Evolutionary conservation across 1,139 yeast species (phyloP).

Genomic region (Pichia sp.): DNA sequence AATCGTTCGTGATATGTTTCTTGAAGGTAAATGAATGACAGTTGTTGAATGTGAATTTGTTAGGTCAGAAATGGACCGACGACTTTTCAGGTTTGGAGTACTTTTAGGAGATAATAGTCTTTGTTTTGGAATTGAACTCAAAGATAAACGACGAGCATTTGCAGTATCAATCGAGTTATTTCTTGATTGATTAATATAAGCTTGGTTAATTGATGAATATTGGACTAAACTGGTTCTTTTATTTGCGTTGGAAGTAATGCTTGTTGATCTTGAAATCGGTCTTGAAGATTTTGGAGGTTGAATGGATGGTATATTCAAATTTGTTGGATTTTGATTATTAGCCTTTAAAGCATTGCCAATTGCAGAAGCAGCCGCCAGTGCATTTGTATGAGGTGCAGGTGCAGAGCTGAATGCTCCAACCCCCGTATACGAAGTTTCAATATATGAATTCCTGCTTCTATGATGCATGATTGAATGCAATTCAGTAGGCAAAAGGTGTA

Average conservation of each 20-base stretch:
- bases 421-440: conserved; percentile 25
- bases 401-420: conserved; percentile 21
- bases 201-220: neutral
- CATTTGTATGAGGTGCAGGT: conserved; percentile 26
- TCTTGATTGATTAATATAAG: conserved; percentile 1
- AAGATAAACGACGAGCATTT: conserved; percentile 11
- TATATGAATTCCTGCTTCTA: conserved; percentile 8
- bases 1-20: conserved; percentile 24
- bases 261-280: conserved; percentile 17
- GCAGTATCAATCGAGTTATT: conserved; percentile 11
- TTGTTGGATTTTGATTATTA: conserved; percentile 23
- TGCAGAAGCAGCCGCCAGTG: conserved; percentile 32
- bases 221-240: conserved; percentile 1
- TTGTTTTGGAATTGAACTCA: conserved; percentile 7
- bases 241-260: conserved; percentile 15
- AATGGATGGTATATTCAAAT: conserved; percentile 20
- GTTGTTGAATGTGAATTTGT: neutral
- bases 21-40: neutral
- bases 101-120: conserved; percentile 13
- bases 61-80: conserved; percentile 18
- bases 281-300: conserved; percentile 17
- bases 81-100: conserved; percentile 9
- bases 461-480: conserved; percentile 3
- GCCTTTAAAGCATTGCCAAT: conserved; percentile 30
- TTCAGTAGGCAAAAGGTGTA: neutral